These are phyloP conservation scores for Omphalotus guepiniiformis DNA, from an alignment of 768 basidiomycete genomes.

Conservation along the genomic window DNA sequence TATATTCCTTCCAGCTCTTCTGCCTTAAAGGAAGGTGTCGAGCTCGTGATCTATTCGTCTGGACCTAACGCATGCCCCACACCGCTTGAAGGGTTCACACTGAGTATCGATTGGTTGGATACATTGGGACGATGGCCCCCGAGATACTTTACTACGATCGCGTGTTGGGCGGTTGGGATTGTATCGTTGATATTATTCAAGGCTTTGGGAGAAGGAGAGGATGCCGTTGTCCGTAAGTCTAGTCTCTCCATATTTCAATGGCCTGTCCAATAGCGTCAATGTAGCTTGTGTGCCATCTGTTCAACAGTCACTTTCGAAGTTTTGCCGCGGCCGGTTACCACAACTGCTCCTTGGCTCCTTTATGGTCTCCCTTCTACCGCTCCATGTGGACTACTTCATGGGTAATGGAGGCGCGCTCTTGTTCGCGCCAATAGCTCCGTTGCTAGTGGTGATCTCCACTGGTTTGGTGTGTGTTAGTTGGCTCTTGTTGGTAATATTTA, in stretches of 20 bases:
- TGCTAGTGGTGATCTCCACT: conserved; percentile 54
- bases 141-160: conserved; percentile 69
- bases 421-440: conserved; percentile 49
- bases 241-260: not conserved
- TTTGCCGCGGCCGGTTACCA: conserved; percentile 35
- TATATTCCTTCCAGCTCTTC: conserved; percentile 43
- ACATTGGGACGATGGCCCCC: conserved; percentile 68
- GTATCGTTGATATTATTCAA: conserved; percentile 53
- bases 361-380: conserved; percentile 48
- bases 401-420: conserved; percentile 52
- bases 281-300: conserved; percentile 45
- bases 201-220: conserved; percentile 40
- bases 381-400: conserved; percentile 50
- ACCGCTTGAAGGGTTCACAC: conserved; percentile 31
- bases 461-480: conserved; percentile 64
- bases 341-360: conserved; percentile 41
- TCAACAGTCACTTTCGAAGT: conserved; percentile 42
- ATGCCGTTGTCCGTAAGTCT: conserved; percentile 16
- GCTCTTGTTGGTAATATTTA: conserved; percentile 44
- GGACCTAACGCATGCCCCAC: conserved; percentile 44
- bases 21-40: conserved; percentile 32
- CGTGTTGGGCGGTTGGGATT: conserved; percentile 75
- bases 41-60: conserved; percentile 57
- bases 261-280: not conserved
- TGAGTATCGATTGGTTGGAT: conserved; percentile 68